Evolutionary conservation across 306 rosid genomes (phyloP).

Genomic region (Gillenia trifoliata): DNA sequence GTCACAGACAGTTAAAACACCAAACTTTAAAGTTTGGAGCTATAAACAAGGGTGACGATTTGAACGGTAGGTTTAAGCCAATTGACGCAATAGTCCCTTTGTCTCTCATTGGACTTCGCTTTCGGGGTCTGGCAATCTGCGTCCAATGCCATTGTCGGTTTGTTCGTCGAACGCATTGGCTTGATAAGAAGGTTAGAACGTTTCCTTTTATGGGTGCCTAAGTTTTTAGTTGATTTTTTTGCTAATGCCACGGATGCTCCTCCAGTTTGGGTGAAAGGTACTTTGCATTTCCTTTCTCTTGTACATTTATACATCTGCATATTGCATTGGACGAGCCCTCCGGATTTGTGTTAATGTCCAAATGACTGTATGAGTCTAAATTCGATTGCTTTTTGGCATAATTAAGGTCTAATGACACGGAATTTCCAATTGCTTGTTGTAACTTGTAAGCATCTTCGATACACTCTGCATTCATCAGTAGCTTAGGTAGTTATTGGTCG

Average conservation of each 20-base stretch:
- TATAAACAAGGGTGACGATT: slow-evolving; percentile 25
- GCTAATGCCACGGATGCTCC: slow-evolving; percentile 44
- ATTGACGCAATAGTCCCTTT: slow-evolving; percentile 37
- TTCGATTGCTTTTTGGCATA: background rate
- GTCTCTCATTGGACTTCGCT: slow-evolving; percentile 45
- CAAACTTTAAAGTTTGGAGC: slow-evolving; percentile 33
- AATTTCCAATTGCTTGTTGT: background rate
- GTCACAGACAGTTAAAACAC: slow-evolving; percentile 24
- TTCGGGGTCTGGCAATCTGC: slow-evolving; percentile 55
- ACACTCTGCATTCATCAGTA: background rate
- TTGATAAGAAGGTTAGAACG: slow-evolving; percentile 42
- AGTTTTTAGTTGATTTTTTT: background rate
- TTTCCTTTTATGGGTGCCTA: background rate
- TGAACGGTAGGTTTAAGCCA: slow-evolving; percentile 41
- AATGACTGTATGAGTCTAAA: background rate
- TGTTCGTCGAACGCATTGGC: slow-evolving; percentile 62
- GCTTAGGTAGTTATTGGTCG: background rate
- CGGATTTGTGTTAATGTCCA: background rate
- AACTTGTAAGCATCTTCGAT: background rate
- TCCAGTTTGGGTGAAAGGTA: slow-evolving; percentile 64
- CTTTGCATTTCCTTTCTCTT: background rate
- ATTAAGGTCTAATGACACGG: background rate
- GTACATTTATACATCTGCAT: background rate
- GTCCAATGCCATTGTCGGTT: slow-evolving; percentile 49
- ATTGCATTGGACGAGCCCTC: background rate